phyloP scores from a whole-genome alignment of 1,284 basidiomycete genomes.

The Ustilago esculenta region DNA sequence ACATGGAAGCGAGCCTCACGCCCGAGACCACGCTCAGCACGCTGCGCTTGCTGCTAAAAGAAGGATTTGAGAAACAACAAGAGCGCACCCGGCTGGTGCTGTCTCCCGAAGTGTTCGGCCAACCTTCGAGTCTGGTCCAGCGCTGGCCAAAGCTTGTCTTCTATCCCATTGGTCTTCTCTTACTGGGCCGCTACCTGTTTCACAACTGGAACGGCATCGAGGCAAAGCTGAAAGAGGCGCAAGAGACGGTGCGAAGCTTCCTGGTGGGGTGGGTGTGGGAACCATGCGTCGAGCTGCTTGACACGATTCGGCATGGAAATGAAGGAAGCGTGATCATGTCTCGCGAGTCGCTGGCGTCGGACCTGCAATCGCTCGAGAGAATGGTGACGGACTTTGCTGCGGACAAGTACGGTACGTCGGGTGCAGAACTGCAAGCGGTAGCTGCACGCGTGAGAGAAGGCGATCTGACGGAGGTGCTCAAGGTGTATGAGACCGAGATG shows the following conservation, averaged over 20 bases:
- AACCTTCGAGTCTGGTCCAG: constrained; percentile 46
- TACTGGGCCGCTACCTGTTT: constrained; percentile 36
- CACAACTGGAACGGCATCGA: constrained; percentile 55
- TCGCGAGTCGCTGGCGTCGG: constrained; percentile 80
- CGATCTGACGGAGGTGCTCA: constrained; percentile 86
- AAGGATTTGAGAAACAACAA: constrained; percentile 34
- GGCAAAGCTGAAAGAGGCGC: constrained; percentile 72
- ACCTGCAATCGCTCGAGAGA: constrained; percentile 86
- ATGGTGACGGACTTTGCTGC: constrained; percentile 87
- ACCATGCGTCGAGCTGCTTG: constrained; percentile 82
- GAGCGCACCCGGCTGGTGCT: constrained; percentile 23
- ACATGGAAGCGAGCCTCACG: constrained; percentile 26
- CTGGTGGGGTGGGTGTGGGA: constrained; percentile 86
- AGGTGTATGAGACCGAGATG: constrained; percentile 92
- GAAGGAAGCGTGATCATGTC: constrained; percentile 76
- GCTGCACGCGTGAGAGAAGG: constrained; percentile 78
- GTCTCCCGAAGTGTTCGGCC: constrained; percentile 36
- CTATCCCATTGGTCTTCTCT: constrained; percentile 46
- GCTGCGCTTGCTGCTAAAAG: constrained; percentile 33
- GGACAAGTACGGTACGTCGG: constrained; percentile 78
- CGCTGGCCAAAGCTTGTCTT: constrained; percentile 58
- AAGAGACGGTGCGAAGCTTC: constrained; percentile 80
- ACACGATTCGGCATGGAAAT: constrained; percentile 82
- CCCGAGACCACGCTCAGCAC: constrained; percentile 29
- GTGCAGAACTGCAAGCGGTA: constrained; percentile 73